phyloP scores from a whole-genome alignment of 169 alveolate genomes.

The Fabrea salina region DNA sequence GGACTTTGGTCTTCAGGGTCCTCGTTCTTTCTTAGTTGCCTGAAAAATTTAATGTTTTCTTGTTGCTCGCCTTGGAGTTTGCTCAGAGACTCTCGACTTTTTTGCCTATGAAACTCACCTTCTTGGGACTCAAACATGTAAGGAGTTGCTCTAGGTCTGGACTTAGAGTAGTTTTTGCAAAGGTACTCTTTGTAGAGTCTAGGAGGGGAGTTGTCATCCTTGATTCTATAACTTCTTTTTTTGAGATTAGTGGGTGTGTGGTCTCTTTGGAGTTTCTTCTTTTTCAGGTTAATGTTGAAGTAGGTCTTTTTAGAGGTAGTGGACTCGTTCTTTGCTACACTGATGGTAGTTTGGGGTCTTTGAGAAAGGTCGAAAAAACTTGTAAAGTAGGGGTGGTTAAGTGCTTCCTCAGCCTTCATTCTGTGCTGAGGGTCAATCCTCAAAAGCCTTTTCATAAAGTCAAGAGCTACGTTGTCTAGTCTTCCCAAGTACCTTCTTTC shows the following conservation, averaged over 20 bases:
- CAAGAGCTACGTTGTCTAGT: conserved; percentile 62
- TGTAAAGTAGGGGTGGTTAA: conserved; percentile 83
- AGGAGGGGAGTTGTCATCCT: conserved; percentile 2
- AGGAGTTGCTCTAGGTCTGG: conserved; percentile 3
- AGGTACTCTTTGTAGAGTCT: not conserved
- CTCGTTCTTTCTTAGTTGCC: conserved; percentile 1
- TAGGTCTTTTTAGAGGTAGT: not conserved
- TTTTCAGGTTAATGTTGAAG: not conserved
- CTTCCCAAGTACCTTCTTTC: conserved; percentile 80
- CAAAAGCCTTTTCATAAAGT: conserved; percentile 77
- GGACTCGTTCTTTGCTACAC: not conserved
- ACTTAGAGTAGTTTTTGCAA: not conserved
- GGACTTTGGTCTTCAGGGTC: not conserved
- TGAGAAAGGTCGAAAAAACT: conserved; percentile 54
- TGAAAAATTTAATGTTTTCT: too few relatives aligned
- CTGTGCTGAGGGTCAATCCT: conserved; percentile 82
- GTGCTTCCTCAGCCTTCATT: conserved; percentile 70
- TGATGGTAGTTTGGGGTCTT: not conserved
- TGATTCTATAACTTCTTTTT: not conserved
- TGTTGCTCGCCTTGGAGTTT: not conserved
- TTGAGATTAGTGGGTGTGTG: not conserved
- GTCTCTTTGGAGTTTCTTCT: not conserved
- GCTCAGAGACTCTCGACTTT: conserved; percentile 4
- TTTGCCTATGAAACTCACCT: conserved; percentile 5
- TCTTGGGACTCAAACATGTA: not conserved